Conservation (phyloP, 2,329 filamentous ascomycete genomes). For the Escovopsis weberi region DNA sequence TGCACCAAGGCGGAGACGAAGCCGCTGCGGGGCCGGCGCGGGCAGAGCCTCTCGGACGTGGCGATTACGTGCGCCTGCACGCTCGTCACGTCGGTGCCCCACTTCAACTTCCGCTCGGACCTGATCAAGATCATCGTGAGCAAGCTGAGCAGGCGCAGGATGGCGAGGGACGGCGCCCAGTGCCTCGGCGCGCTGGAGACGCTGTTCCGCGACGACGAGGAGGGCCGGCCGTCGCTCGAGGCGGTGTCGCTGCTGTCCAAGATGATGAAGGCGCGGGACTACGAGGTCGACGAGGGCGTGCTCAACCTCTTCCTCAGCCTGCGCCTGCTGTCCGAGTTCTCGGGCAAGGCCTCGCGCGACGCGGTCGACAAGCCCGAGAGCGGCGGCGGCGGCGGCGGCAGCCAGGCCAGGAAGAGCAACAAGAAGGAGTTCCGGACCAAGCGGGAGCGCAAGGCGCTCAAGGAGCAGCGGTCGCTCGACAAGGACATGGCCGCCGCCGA, state of each 20-base stretch:
- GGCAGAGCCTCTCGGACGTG: constrained; percentile 48
- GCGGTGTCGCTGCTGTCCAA: constrained; percentile 73
- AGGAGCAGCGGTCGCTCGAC: constrained; percentile 75
- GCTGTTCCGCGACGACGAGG: constrained; percentile 75
- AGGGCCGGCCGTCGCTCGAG: constrained; percentile 77
- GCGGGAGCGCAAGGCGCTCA: constrained; percentile 64
- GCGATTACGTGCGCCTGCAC: constrained; percentile 78
- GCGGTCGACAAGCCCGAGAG: constrained; percentile 41
- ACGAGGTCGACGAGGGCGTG: constrained; percentile 67
- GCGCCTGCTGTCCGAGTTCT: constrained; percentile 76
- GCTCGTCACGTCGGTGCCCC: constrained; percentile 67
- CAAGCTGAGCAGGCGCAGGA: constrained; percentile 58
- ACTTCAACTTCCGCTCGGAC: constrained; percentile 93
- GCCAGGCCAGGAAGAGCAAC: constrained; percentile 35
- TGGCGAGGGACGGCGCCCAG: constrained; percentile 60
- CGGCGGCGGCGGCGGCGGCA: neutral
- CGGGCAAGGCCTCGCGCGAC: constrained; percentile 68
- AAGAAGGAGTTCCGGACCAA: constrained; percentile 84
- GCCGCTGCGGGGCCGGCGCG: constrained; percentile 22
- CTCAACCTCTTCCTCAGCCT: constrained; percentile 86
- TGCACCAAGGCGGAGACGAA: constrained; percentile 44
- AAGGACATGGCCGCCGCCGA: constrained; percentile 92
- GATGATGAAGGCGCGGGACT: constrained; percentile 88
- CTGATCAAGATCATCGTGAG: constrained; percentile 75
- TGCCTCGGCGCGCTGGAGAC: constrained; percentile 67